Base-by-base conservation (phyloP, 2,329 filamentous ascomycete species). In the Chrysoporthe cubensis region DNA sequence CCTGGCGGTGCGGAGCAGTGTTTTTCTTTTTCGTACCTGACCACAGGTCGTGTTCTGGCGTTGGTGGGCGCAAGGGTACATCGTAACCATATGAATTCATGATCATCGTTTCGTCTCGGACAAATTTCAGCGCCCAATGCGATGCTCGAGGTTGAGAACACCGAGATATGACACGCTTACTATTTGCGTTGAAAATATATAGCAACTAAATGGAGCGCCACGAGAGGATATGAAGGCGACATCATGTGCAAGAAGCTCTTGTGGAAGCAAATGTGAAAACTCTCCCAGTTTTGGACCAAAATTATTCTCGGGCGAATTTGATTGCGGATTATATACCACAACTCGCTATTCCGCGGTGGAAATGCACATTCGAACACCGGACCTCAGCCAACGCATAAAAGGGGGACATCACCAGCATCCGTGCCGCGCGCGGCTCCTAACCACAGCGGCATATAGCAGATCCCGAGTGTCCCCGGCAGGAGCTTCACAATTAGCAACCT, bases 11-110 rank as follows among this genome's bases (percentile, higher is more conserved):
- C 57, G n/a, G 18, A 26, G n/a, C 18, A 42, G 14, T 7, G 7
- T 57, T n/a, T n/a, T 57, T 40, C 2, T 3, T 40, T 40, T 40
- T 11, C 21, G 9, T 9, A 5, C n/a, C 34, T 57, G 16, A 54
- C 58, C 50, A 58, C 34, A 14, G 40, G 62, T 44, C 21, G 50
- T 26, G 40, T 59, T 68, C 18, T 44, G 68, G 68, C 68, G 68
- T 70, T 70, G 59, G 62, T 32, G 9, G 68, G 68, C 50, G 52
- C 62, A 61, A 58, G 58, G 37, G 62, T 18, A 59, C 37, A 34
- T 6, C 54, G 43, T 50, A 50, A 64, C 57, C 58, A 56, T 40
- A 66, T 44, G 62, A 61, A 46, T 63, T 58, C 8, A 59, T 59
- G 26, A 42, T n/a, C 34, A 42, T 46, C 6, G 7, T 58, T 26